Percentiles rank a stretch among this genome's conserved stretches.
Conservation (phyloP, 495 filamentous ascomycete species). For the Amphirosellinia nigrospora region DNA sequence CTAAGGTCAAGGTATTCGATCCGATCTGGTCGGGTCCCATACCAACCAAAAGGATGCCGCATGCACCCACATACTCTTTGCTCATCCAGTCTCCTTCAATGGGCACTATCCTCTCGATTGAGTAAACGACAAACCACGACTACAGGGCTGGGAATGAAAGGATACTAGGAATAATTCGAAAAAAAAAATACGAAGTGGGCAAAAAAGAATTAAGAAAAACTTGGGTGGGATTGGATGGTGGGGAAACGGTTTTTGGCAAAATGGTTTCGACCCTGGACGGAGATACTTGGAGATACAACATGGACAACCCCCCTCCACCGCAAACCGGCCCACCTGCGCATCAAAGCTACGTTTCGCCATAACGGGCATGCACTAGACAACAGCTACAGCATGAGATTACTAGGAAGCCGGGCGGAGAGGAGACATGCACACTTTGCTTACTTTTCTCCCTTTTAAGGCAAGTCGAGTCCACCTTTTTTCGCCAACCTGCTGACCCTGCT, state of each 20-base stretch:
- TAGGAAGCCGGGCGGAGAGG: background rate
- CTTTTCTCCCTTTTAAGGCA: slow-evolving; percentile 1
- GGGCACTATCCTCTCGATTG: slow-evolving; percentile 18
- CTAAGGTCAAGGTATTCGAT: background rate
- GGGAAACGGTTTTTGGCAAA: slow-evolving; percentile 22
- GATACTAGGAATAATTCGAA: background rate
- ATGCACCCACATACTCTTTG: background rate
- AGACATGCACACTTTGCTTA: slow-evolving; percentile 7
- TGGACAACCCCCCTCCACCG: background rate
- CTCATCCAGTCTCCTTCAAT: background rate
- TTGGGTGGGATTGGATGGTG: slow-evolving; percentile 11
- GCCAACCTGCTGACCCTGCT: slow-evolving; percentile 14
- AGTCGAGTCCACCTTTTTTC: slow-evolving; percentile 15
- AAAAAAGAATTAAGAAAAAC: slow-evolving; percentile 9
- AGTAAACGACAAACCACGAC: slow-evolving; percentile 10
- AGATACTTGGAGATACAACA: slow-evolving; percentile 9
- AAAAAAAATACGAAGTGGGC: background rate
- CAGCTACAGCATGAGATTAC: slow-evolving; percentile 9
- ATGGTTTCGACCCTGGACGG: background rate
- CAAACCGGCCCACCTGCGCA: slow-evolving; percentile 9
- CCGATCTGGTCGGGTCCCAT: background rate
- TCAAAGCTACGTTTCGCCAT: slow-evolving; percentile 7
- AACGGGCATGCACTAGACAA: slow-evolving; percentile 10
- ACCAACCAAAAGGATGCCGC: background rate
- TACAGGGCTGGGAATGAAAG: slow-evolving; percentile 10